Evolutionary conservation across 805 yeast genomes (phyloP).

Genomic region (Blastobotrys peoriensis): DNA sequence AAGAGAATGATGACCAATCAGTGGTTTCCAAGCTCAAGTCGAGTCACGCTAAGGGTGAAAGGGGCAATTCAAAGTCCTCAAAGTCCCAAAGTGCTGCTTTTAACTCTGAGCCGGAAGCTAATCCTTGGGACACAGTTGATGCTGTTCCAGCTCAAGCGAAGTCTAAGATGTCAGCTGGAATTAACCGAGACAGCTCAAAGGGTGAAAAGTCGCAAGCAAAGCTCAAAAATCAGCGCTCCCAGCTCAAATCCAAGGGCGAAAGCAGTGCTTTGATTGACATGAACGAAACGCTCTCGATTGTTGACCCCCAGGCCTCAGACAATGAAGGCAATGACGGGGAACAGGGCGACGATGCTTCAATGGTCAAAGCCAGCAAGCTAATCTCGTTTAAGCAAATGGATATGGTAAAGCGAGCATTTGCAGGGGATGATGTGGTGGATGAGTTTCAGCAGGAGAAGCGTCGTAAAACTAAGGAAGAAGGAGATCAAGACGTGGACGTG

Average conservation of each 20-base stretch:
- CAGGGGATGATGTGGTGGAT: slow-evolving; percentile 88
- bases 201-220: slow-evolving; percentile 35
- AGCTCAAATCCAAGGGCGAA: slow-evolving; percentile 6
- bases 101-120: slow-evolving; percentile 21
- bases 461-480: slow-evolving; percentile 65
- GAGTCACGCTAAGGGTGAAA: no score
- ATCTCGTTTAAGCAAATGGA: slow-evolving; percentile 69
- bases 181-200: slow-evolving; percentile 47
- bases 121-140: slow-evolving; percentile 31
- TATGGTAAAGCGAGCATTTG: slow-evolving; percentile 85
- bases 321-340: slow-evolving; percentile 42
- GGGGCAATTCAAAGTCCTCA: slow-evolving; percentile 3
- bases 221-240: slow-evolving; percentile 36
- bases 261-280: slow-evolving; percentile 25
- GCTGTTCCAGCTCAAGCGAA: slow-evolving; percentile 45
- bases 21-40: slow-evolving; percentile 8
- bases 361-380: slow-evolving; percentile 26
- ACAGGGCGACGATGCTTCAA: slow-evolving; percentile 33
- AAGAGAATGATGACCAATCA: slow-evolving; percentile 13
- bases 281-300: slow-evolving; percentile 46
- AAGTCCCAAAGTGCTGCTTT: slow-evolving; percentile 8
- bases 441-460: slow-evolving; percentile 77
- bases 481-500: slow-evolving; percentile 76
- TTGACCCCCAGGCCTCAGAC: slow-evolving; percentile 40
- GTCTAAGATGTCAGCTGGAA: slow-evolving; percentile 41